Conservation (phyloP, 352 stramenopile genomes). For the Phytophthora megakarya region DNA sequence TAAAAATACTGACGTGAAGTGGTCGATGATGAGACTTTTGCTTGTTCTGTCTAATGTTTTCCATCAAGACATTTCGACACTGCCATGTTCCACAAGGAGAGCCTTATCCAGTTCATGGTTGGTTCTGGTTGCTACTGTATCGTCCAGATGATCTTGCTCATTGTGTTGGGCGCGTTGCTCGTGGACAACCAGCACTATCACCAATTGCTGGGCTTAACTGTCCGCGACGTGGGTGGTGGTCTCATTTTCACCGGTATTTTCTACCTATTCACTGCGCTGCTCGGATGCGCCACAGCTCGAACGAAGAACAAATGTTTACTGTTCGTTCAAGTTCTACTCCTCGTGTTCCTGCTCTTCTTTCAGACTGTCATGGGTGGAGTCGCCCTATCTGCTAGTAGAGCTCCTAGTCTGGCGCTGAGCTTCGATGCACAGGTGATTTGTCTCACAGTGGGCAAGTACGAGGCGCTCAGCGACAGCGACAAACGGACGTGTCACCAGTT, state of each 20-base stretch:
- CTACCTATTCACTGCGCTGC: constrained; percentile 49
- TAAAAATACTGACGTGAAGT: constrained; percentile 27
- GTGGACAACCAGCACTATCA: constrained; percentile 65
- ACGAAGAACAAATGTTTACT: constrained; percentile 84
- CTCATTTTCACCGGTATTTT: constrained; percentile 71
- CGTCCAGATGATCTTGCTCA: constrained; percentile 61
- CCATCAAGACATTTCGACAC: not conserved
- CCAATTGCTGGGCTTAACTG: constrained; percentile 50
- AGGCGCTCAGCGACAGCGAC: constrained; percentile 35
- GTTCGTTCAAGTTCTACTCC: constrained; percentile 49
- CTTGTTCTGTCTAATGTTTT: constrained; percentile 12
- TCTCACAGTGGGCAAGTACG: constrained; percentile 64
- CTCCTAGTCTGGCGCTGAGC: constrained; percentile 27
- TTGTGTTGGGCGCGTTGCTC: constrained; percentile 55
- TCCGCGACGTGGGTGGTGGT: constrained; percentile 63
- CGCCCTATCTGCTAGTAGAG: constrained; percentile 40
- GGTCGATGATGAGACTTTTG: not conserved
- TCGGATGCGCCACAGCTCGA: constrained; percentile 58
- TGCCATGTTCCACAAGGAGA: constrained; percentile 67
- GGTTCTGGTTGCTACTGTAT: constrained; percentile 66
- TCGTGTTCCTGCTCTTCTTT: constrained; percentile 59
- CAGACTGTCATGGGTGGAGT: constrained; percentile 70
- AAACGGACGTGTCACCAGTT: constrained; percentile 57
- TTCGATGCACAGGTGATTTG: constrained; percentile 53
- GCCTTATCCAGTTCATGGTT: constrained; percentile 62